Conservation (phyloP, 1,139 yeast genomes). For the Arxiozyma slooffiae region DNA sequence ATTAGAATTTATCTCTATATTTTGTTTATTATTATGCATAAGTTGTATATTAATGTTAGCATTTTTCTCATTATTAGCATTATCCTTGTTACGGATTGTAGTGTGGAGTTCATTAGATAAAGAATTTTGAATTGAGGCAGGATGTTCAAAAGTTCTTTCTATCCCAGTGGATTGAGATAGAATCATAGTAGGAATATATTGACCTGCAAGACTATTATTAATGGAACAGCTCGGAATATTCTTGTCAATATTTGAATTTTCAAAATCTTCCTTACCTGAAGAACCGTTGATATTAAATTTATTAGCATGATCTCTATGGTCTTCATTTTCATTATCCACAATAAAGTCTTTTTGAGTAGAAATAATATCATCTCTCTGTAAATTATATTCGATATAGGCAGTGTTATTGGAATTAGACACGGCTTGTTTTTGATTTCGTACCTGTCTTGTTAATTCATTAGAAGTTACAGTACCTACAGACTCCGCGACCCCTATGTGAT, state of each 20-base stretch:
- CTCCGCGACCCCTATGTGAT: constrained; percentile 9
- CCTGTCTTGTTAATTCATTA: constrained; percentile 12
- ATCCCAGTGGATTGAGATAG: constrained; percentile 45
- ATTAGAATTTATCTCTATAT: no score
- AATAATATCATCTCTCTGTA: neutral
- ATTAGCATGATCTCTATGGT: neutral
- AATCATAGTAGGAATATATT: constrained; percentile 34
- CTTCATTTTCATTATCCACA: no score
- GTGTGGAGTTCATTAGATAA: constrained; percentile 5
- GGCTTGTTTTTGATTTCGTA: neutral
- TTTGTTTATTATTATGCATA: neutral
- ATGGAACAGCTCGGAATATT: neutral
- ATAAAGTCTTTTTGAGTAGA: neutral
- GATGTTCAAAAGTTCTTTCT: constrained; percentile 33
- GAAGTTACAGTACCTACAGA: constrained; percentile 4
- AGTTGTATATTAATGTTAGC: neutral
- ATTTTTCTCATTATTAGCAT: neutral
- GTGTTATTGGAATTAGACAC: neutral
- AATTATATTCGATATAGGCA: neutral
- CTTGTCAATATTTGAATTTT: neutral
- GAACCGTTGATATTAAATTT: neutral
- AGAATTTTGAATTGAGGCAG: constrained; percentile 30
- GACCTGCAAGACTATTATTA: constrained; percentile 11
- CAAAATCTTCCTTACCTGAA: neutral
- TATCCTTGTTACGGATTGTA: neutral